Conservation (phyloP, 495 filamentous ascomycete species). For the Daldinia vernicosa region DNA sequence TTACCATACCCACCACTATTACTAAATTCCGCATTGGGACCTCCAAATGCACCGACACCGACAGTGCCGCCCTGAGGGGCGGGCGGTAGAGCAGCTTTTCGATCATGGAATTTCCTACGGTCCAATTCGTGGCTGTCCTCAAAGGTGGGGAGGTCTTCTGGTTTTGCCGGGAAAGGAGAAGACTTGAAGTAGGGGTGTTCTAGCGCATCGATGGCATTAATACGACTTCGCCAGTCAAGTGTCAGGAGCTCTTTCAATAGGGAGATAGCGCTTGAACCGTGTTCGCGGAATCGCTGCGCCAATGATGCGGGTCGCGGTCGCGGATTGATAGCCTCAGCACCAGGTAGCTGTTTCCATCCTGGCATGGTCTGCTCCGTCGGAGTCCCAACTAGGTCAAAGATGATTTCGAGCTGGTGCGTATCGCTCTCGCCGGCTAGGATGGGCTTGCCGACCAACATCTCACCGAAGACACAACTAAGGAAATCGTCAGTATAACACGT, state of each 20-base stretch:
- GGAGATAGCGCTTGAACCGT: slow-evolving; percentile 73
- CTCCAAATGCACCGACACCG: slow-evolving; percentile 74
- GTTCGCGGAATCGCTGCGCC: slow-evolving; percentile 74
- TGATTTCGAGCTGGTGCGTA: slow-evolving; percentile 85
- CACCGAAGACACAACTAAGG: slow-evolving; percentile 89
- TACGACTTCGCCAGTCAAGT: slow-evolving; percentile 85
- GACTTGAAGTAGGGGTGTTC: slow-evolving; percentile 90
- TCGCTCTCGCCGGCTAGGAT: slow-evolving; percentile 92
- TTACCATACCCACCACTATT: slow-evolving; percentile 58
- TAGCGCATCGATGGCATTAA: slow-evolving; percentile 94
- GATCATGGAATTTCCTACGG: slow-evolving; percentile 82
- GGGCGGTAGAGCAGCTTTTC: slow-evolving; percentile 81
- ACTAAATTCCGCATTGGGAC: slow-evolving; percentile 57
- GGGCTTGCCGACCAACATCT: slow-evolving; percentile 95
- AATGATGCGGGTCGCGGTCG: slow-evolving; percentile 72
- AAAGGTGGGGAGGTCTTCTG: slow-evolving; percentile 85
- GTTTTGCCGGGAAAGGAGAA: slow-evolving; percentile 77
- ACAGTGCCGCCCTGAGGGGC: slow-evolving; percentile 90
- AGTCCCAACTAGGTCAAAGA: slow-evolving; percentile 92
- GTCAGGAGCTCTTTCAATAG: slow-evolving; percentile 83
- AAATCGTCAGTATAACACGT: slow-evolving; percentile 44
- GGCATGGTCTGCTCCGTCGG: slow-evolving; percentile 95
- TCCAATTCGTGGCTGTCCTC: slow-evolving; percentile 97
- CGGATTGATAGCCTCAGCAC: slow-evolving; percentile 78
- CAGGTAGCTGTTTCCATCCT: slow-evolving; percentile 82